Conservation (phyloP, 2,329 filamentous ascomycete genomes). For the Pseudogymnoascus destructans region DNA sequence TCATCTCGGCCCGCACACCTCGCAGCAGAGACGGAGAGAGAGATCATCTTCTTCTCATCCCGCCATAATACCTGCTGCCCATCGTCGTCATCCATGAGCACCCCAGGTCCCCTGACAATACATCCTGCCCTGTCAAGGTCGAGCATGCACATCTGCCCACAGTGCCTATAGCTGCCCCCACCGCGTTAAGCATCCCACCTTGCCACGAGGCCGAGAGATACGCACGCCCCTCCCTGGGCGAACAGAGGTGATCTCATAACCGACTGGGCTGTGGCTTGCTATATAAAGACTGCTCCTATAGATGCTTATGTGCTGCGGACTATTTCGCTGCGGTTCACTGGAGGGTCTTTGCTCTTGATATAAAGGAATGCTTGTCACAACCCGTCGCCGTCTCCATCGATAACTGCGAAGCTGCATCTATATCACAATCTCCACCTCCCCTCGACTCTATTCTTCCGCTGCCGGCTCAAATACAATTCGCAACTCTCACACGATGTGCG, state of each 20-base stretch:
- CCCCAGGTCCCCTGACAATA: not conserved
- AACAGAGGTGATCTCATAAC: conserved; percentile 3
- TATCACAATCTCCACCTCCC: not conserved
- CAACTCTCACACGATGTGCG: conserved; percentile 32
- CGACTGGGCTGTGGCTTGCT: conserved; percentile 4
- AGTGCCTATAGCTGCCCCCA: conserved; percentile 5
- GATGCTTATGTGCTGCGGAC: conserved; percentile 2
- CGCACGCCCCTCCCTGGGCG: not conserved
- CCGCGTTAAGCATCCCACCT: conserved; percentile 5
- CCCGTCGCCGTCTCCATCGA: not conserved
- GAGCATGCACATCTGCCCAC: conserved; percentile 4
- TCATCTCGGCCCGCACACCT: not conserved
- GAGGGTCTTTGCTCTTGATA: conserved; percentile 3
- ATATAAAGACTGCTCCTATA: conserved; percentile 7
- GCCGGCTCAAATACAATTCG: not conserved
- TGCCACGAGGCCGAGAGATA: conserved; percentile 7
- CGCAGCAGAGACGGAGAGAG: not conserved
- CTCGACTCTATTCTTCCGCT: not conserved
- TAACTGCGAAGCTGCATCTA: not conserved
- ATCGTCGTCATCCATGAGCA: conserved; percentile 3
- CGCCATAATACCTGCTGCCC: not conserved
- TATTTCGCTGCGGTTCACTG: not conserved
- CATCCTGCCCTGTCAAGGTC: conserved; percentile 1
- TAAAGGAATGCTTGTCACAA: conserved; percentile 6
- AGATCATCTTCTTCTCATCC: not conserved